phyloP scores from a whole-genome alignment of 345 rosid species.

The Lumnitzera racemosa region DNA sequence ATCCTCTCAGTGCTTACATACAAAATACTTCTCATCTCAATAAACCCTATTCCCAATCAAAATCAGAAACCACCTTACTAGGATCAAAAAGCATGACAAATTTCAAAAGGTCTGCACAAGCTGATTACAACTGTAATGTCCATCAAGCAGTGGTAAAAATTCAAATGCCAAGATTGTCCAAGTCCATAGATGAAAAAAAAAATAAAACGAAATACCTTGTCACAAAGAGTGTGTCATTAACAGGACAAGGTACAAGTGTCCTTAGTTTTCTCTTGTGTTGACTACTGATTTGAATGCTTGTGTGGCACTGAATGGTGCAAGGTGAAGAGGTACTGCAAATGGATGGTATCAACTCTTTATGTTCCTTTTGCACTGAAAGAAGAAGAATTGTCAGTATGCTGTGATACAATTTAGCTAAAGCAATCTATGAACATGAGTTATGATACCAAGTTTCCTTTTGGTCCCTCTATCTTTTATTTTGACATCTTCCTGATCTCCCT shows the following conservation, averaged over 20 bases:
- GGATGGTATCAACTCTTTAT: constrained; percentile 65
- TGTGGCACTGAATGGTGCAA: constrained; percentile 36
- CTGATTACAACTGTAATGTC: neutral
- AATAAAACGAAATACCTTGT: constrained; percentile 45
- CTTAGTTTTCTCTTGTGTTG: constrained; percentile 94
- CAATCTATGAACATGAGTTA: neutral
- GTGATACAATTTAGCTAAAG: neutral
- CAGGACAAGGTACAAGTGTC: constrained; percentile 67
- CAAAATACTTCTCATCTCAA: no score
- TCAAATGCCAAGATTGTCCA: neutral
- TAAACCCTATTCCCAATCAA: no score
- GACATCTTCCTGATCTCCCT: constrained; percentile 31
- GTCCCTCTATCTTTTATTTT: constrained; percentile 40
- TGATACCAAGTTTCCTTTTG: constrained; percentile 66
- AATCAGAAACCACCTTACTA: no score
- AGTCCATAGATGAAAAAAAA: neutral
- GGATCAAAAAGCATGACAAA: no score
- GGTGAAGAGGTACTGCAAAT: constrained; percentile 50
- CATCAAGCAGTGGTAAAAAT: neutral
- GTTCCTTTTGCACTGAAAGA: constrained; percentile 63
- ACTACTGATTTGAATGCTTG: constrained; percentile 64
- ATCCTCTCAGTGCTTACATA: no score
- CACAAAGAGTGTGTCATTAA: constrained; percentile 70
- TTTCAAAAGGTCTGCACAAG: no score
- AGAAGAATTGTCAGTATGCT: constrained; percentile 6